phyloP scores from a whole-genome alignment of 192 early-diverging fungal genomes.

The Coemansia sp. region DNA sequence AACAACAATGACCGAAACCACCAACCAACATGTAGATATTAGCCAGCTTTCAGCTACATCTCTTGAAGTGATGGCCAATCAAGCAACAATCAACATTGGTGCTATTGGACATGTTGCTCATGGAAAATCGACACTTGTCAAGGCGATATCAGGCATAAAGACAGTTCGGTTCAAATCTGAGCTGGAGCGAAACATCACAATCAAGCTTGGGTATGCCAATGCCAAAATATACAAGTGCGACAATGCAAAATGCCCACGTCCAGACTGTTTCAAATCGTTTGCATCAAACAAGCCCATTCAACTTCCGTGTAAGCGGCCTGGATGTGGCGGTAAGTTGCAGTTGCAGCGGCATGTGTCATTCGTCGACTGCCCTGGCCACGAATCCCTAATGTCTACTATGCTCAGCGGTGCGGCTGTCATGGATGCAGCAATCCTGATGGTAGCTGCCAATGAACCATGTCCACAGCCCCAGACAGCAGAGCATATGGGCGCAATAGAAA shows the following conservation, averaged over 20 bases:
- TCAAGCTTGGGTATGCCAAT: constrained; percentile 99
- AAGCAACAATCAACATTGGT: constrained; percentile 99
- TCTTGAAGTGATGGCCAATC: constrained; percentile 95
- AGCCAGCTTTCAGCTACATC: too few species aligned
- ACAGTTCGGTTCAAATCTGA: constrained; percentile 98
- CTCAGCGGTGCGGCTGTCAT: constrained; percentile 98
- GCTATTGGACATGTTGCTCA: constrained; percentile 99
- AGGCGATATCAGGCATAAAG: constrained; percentile 96
- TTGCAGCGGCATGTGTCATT: constrained; percentile 93
- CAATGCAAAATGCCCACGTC: constrained; percentile 87
- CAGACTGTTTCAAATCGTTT: constrained; percentile 92
- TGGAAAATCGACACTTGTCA: constrained; percentile 99
- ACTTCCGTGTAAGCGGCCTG: constrained; percentile 83
- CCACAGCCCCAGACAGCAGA: constrained; percentile 99
- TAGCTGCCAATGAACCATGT: constrained; percentile 98
- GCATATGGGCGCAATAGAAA: constrained; percentile 98
- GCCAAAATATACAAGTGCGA: constrained; percentile 99
- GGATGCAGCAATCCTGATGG: constrained; percentile 96
- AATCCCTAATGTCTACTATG: constrained; percentile 99
- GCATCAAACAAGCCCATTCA: constrained; percentile 79
- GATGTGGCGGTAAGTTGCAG: constrained; percentile 83
- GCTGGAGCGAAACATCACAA: constrained; percentile 98
- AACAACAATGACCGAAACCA: too few species aligned
- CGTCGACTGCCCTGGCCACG: constrained; percentile 99
- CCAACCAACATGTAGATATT: too few species aligned